Percentiles rank a stretch among this genome's conserved stretches.
These are phyloP conservation scores for Madurella fahalii DNA, from an alignment of 2,329 filamentous ascomycete species.

Conservation along the genomic window DNA sequence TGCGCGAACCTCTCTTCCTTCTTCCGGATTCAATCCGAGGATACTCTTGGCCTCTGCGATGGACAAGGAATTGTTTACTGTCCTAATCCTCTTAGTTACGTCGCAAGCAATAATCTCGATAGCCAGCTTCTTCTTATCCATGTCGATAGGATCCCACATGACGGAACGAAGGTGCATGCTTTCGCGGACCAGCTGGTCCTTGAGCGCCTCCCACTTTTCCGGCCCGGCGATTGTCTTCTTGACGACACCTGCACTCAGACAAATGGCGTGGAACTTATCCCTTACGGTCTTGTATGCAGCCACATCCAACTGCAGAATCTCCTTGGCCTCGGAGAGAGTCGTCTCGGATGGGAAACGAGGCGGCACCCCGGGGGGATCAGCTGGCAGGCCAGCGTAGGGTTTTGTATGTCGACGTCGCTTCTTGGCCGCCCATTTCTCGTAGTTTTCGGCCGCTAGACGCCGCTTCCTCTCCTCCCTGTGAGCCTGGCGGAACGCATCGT, in stretches of 20 bases:
- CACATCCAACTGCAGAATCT: conserved; percentile 61
- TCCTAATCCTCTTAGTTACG: conserved; percentile 73
- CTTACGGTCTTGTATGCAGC: conserved; percentile 61
- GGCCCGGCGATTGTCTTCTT: conserved; percentile 75
- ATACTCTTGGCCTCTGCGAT: conserved; percentile 69
- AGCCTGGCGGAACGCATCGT: conserved; percentile 32
- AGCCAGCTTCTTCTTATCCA: conserved; percentile 62
- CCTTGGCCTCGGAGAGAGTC: conserved; percentile 73
- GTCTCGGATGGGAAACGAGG: conserved; percentile 79
- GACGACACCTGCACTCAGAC: conserved; percentile 59
- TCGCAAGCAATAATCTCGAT: conserved; percentile 77
- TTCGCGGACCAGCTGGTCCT: conserved; percentile 62
- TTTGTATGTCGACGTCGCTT: conserved; percentile 66
- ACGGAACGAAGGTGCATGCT: conserved; percentile 59
- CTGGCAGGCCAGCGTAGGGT: conserved; percentile 63
- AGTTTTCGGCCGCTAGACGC: conserved; percentile 54
- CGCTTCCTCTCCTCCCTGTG: conserved; percentile 52
- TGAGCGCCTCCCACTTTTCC: conserved; percentile 68
- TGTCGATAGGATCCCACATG: conserved; percentile 56
- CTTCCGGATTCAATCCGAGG: conserved; percentile 41
- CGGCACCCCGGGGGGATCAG: conserved; percentile 59
- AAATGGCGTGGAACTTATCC: conserved; percentile 65
- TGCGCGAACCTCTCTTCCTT: conserved; percentile 57
- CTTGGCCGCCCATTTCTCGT: conserved; percentile 57
- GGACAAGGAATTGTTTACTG: conserved; percentile 61